phyloP scores from a whole-genome alignment of 2,329 filamentous ascomycete genomes.

The Nemania abortiva region DNA sequence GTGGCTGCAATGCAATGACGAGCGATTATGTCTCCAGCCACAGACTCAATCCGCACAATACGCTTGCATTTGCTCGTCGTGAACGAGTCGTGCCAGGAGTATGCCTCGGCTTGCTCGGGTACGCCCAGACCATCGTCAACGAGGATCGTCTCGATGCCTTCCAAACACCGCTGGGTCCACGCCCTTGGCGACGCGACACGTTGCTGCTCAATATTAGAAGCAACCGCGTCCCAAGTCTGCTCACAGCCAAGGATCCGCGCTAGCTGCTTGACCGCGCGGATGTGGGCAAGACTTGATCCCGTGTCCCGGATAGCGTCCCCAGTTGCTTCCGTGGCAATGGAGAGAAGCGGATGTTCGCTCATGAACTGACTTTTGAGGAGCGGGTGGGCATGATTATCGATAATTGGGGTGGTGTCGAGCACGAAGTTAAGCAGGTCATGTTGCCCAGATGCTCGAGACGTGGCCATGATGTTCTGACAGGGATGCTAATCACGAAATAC shows the following conservation, averaged over 20 bases:
- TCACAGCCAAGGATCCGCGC: slow-evolving; percentile 72
- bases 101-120: slow-evolving; percentile 67
- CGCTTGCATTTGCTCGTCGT: slow-evolving; percentile 74
- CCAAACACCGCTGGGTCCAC: slow-evolving; percentile 73
- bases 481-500: no score
- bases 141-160: slow-evolving; percentile 78
- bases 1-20: slow-evolving; percentile 53
- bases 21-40: slow-evolving; percentile 73
- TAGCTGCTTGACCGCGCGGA: slow-evolving; percentile 77
- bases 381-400: slow-evolving; percentile 81
- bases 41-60: slow-evolving; percentile 81
- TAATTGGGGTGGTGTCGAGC: slow-evolving; percentile 67
- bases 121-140: slow-evolving; percentile 81
- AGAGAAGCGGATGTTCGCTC: slow-evolving; percentile 62
- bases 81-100: slow-evolving; percentile 74
- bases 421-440: no score
- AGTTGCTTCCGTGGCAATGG: slow-evolving; percentile 79
- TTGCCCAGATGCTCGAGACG: no score
- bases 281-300: slow-evolving; percentile 72
- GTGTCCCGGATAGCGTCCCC: slow-evolving; percentile 75
- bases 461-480: no score
- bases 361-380: slow-evolving; percentile 67
- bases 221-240: slow-evolving; percentile 69
- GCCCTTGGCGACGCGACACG: slow-evolving; percentile 62
- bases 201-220: slow-evolving; percentile 57